Conservation (phyloP, 768 basidiomycete species). For the Dacryopinax primogenitus region DNA sequence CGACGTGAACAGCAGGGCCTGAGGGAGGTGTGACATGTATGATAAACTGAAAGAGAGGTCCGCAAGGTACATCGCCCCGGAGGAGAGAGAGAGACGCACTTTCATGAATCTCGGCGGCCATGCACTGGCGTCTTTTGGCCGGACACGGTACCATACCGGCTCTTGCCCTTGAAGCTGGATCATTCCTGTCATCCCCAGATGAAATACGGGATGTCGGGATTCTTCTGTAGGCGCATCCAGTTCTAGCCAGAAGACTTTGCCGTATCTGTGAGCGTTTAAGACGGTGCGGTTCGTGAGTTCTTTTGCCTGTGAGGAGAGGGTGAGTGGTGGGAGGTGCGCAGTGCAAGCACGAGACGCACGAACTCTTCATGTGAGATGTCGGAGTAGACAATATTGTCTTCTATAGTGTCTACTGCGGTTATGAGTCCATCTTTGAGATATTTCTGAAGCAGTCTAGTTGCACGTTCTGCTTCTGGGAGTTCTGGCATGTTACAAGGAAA, state of each 20-base stretch:
- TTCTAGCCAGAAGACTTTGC: slow-evolving; percentile 40
- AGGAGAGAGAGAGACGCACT: slow-evolving; percentile 25
- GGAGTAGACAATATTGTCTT: slow-evolving; percentile 52
- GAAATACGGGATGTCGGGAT: slow-evolving; percentile 54
- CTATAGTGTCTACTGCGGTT: slow-evolving; percentile 40
- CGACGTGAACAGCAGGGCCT: slow-evolving; percentile 30
- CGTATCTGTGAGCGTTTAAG: slow-evolving; percentile 25
- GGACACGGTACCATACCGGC: slow-evolving; percentile 39
- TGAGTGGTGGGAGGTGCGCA: slow-evolving; percentile 13
- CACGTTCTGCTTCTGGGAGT: slow-evolving; percentile 53
- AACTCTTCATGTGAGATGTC: slow-evolving; percentile 46
- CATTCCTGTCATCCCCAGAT: slow-evolving; percentile 83
- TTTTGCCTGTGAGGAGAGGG: slow-evolving; percentile 32
- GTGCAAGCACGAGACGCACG: slow-evolving; percentile 34
- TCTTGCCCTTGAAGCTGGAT: slow-evolving; percentile 48
- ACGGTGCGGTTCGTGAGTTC: slow-evolving; percentile 34
- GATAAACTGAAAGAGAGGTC: slow-evolving; percentile 40
- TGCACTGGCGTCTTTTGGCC: slow-evolving; percentile 31
- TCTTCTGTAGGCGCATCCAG: slow-evolving; percentile 35
- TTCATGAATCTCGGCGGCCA: slow-evolving; percentile 63
- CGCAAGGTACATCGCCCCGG: neutral
- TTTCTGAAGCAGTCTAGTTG: slow-evolving; percentile 41
- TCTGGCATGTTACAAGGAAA: too few relatives aligned
- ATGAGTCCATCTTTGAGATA: slow-evolving; percentile 45
- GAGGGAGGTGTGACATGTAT: slow-evolving; percentile 40